Percentiles rank a stretch among this genome's conserved stretches.
phyloP scores from a whole-genome alignment of 148 eudicot species.

The Dianthus caryophyllus region DNA sequence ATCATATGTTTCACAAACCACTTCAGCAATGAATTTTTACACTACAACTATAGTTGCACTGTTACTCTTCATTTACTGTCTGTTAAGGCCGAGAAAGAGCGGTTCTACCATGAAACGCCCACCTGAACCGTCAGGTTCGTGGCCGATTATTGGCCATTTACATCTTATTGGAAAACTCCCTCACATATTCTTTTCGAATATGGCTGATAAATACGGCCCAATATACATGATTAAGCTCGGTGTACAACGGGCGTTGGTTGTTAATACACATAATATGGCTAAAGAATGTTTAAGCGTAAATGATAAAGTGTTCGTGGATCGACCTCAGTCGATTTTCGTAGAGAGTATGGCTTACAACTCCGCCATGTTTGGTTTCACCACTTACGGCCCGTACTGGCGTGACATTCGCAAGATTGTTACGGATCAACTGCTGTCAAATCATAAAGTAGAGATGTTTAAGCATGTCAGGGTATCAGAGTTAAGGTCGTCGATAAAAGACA shows the following conservation, averaged over 20 bases:
- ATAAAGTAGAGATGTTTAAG: slow-evolving; percentile 24
- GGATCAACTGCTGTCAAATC: slow-evolving; percentile 30
- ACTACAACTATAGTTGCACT: background rate
- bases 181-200: slow-evolving; percentile 7
- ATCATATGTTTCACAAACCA: no score
- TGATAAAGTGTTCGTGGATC: slow-evolving; percentile 31
- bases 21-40: background rate
- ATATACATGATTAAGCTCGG: slow-evolving; percentile 27
- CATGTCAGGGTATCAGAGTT: slow-evolving; percentile 25
- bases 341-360: slow-evolving; percentile 32
- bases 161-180: slow-evolving; percentile 8
- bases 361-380: slow-evolving; percentile 35
- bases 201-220: slow-evolving; percentile 22
- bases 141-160: slow-evolving; percentile 39
- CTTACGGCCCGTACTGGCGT: slow-evolving; percentile 43
- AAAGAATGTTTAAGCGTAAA: slow-evolving; percentile 38
- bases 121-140: slow-evolving; percentile 31
- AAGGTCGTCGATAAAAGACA: slow-evolving; percentile 16
- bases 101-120: slow-evolving; percentile 2
- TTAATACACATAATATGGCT: slow-evolving; percentile 35
- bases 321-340: slow-evolving; percentile 29
- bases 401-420: slow-evolving; percentile 31
- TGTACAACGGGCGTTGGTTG: slow-evolving; percentile 21
- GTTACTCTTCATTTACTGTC: background rate
- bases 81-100: background rate